phyloP scores from a whole-genome alignment of 345 rosid genomes.

The Zanthoxylum bungeanum region DNA sequence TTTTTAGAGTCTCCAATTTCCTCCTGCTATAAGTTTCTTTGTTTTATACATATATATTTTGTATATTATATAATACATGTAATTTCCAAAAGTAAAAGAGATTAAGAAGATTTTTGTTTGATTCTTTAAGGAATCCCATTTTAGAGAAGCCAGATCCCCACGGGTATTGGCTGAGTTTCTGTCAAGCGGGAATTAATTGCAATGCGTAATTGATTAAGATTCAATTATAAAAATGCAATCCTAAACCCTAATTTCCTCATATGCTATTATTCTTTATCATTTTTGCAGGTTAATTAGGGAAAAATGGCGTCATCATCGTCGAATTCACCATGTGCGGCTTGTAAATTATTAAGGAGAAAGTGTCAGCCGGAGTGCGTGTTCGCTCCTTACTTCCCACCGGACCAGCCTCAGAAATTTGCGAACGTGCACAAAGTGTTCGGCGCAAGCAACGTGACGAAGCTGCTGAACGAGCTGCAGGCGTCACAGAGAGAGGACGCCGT shows the following conservation, averaged over 20 bases:
- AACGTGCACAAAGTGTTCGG: slow-evolving; percentile 44
- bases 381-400: slow-evolving; percentile 45
- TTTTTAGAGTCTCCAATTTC: neutral
- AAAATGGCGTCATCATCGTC: slow-evolving; percentile 33
- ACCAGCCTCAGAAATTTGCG: slow-evolving; percentile 39
- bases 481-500: slow-evolving; percentile 44
- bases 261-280: neutral
- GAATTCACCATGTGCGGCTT: slow-evolving; percentile 46
- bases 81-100: neutral
- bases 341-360: slow-evolving; percentile 40
- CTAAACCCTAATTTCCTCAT: neutral
- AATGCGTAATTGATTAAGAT: no score
- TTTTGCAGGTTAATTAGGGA: neutral
- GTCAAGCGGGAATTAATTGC: no score
- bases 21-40: neutral
- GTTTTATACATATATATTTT: neutral
- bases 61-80: neutral
- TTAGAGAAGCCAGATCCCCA: slow-evolving; percentile 9
- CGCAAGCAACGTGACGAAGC: slow-evolving; percentile 43
- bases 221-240: neutral
- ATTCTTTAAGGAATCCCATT: slow-evolving; percentile 1
- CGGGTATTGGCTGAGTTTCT: no score
- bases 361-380: slow-evolving; percentile 50
- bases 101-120: neutral
- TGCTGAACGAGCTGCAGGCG: slow-evolving; percentile 39